A percentile compares a stretch with the other conserved stretches of the same genome.
phyloP scores from a whole-genome alignment of 345 rosid genomes.

The Rubroshorea leprosula region DNA sequence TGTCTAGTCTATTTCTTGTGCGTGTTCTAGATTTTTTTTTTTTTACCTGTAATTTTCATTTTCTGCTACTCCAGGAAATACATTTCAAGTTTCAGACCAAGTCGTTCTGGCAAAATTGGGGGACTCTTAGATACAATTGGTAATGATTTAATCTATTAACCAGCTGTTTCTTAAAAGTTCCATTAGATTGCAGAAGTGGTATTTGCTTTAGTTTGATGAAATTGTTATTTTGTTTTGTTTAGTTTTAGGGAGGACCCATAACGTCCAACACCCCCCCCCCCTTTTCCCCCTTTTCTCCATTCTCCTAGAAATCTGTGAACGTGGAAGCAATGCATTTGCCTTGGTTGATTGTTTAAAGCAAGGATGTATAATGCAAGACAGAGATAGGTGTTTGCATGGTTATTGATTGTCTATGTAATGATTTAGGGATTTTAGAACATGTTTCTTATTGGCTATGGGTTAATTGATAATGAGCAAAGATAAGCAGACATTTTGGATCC shows the following conservation, averaged over 20 bases:
- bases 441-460: neutral
- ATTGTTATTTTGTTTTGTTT: neutral
- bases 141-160: slow-evolving; percentile 22
- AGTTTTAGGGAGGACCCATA: slow-evolving; percentile 3
- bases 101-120: slow-evolving; percentile 63
- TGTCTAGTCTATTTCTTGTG: slow-evolving; percentile 11
- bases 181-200: slow-evolving; percentile 1
- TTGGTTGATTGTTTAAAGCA: too few species aligned
- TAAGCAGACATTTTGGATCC: too few species aligned
- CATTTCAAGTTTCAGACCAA: slow-evolving; percentile 78
- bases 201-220: slow-evolving; percentile 11
- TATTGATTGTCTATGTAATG: neutral
- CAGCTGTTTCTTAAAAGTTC: neutral
- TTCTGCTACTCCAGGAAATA: slow-evolving; percentile 58
- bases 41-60: slow-evolving; percentile 13
- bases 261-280: neutral
- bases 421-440: neutral
- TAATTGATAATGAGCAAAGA: too few species aligned
- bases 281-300: too few species aligned
- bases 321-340: neutral
- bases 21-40: slow-evolving; percentile 3
- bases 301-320: neutral
- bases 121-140: slow-evolving; percentile 64
- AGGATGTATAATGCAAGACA: neutral
- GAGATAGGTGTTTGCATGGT: neutral